Conservation (phyloP, 108 stramenopile species). For the Bacterosira constricta region DNA sequence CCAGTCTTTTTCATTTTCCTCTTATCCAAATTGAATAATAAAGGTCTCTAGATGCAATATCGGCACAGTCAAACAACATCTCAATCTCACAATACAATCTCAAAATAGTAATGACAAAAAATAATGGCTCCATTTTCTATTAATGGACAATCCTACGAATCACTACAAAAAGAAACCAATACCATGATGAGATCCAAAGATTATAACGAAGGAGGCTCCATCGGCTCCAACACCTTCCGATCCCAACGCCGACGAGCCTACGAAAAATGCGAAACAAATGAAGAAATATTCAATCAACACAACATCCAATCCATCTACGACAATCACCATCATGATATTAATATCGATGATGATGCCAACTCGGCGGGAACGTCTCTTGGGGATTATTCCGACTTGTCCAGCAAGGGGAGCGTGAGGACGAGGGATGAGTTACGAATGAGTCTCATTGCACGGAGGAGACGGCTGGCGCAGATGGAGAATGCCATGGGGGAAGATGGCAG, state of each 20-base stretch:
- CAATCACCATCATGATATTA: conserved; percentile 1
- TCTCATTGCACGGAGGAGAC: not conserved
- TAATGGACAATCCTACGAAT: not conserved
- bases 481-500: not conserved
- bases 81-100: not conserved
- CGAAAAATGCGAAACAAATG: not conserved
- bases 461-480: conserved; percentile 1
- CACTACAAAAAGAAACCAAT: not conserved
- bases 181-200: not conserved
- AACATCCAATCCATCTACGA: conserved; percentile 3
- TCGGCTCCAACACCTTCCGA: not conserved
- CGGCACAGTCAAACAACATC: too few relatives aligned
- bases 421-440: not conserved
- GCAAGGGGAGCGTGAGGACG: not conserved
- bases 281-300: not conserved
- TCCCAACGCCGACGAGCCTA: not conserved
- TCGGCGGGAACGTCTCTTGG: not conserved
- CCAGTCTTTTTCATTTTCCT: too few relatives aligned
- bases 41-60: too few relatives aligned
- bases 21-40: too few relatives aligned
- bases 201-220: not conserved
- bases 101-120: not conserved
- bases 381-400: not conserved
- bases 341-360: not conserved
- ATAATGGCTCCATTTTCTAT: not conserved